phyloP scores from a whole-genome alignment of 371 early-diverging fungal genomes.

The Mortierella sp. region DNA sequence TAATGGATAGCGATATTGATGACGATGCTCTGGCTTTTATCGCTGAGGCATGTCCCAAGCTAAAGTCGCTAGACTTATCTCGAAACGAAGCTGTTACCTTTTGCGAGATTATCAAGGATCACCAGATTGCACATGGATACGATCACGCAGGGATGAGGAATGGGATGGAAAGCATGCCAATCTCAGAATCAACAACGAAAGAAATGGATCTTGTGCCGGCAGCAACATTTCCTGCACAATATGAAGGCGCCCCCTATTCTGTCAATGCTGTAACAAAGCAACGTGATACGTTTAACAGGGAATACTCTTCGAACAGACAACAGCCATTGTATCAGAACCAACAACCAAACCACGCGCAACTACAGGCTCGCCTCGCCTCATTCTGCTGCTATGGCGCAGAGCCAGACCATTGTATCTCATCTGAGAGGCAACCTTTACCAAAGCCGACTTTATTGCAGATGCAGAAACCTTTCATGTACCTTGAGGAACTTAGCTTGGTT shows the following conservation, averaged over 20 bases:
- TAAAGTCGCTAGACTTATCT: constrained; percentile 38
- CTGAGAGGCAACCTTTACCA: neutral
- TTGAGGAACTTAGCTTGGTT: constrained; percentile 46
- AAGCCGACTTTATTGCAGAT: constrained; percentile 13
- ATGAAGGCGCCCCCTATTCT: neutral
- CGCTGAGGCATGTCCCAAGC: constrained; percentile 19
- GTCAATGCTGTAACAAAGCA: neutral
- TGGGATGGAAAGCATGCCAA: neutral
- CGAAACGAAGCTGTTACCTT: constrained; percentile 42
- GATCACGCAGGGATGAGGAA: neutral
- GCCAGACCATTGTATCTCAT: neutral
- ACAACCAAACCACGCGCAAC: neutral
- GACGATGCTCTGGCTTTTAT: constrained; percentile 17
- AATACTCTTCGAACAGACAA: neutral
- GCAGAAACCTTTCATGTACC: constrained; percentile 23
- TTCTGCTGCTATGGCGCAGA: neutral
- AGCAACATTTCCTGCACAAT: neutral
- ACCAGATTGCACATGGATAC: neutral
- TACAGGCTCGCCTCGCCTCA: neutral
- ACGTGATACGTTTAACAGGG: neutral
- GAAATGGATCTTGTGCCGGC: neutral
- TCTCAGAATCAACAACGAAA: neutral
- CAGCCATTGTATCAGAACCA: neutral
- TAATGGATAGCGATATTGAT: constrained; percentile 49
- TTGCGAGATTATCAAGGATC: neutral